Percentiles rank a stretch among this genome's conserved stretches.
Evolutionary conservation across 495 filamentous ascomycete genomes (phyloP).

Genomic region (Terfezia claveryi): DNA sequence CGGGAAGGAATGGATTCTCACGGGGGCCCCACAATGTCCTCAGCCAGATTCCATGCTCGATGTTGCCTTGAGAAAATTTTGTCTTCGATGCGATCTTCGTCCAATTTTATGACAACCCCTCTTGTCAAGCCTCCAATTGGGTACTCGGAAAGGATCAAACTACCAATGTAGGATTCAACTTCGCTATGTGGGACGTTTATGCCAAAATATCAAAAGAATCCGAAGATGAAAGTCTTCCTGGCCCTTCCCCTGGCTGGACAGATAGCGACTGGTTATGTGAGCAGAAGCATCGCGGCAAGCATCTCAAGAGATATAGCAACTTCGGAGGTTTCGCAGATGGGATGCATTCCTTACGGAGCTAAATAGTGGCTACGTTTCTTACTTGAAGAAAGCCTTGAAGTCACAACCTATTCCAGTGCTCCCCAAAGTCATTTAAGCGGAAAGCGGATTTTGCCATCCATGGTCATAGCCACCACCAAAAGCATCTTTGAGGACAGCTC

Average conservation of each 20-base stretch:
- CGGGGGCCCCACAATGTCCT: slow-evolving; percentile 36
- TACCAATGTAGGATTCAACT: background rate
- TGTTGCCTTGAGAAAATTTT: slow-evolving; percentile 28
- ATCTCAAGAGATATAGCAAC: background rate
- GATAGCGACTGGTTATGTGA: background rate
- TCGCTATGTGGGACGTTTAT: background rate
- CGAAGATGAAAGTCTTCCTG: background rate
- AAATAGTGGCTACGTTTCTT: background rate
- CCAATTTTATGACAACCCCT: slow-evolving; percentile 46
- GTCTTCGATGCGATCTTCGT: slow-evolving; percentile 42
- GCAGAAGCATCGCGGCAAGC: background rate
- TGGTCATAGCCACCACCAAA: too few relatives aligned
- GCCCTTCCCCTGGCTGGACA: background rate
- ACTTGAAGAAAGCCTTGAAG: background rate
- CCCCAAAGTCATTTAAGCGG: too few relatives aligned
- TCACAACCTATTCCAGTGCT: too few relatives aligned
- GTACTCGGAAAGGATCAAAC: background rate
- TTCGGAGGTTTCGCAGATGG: background rate
- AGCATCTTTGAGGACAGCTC: too few relatives aligned
- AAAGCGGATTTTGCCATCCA: too few relatives aligned
- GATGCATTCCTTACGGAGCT: background rate
- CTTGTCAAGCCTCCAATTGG: background rate
- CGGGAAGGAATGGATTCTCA: slow-evolving; percentile 20
- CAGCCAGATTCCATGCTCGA: slow-evolving; percentile 29
- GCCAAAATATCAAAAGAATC: background rate